Evolutionary conservation across 352 stramenopile genomes (phyloP), one percentile per base, ranked within the genome.

Genomic region (Phytophthora rubi): DNA sequence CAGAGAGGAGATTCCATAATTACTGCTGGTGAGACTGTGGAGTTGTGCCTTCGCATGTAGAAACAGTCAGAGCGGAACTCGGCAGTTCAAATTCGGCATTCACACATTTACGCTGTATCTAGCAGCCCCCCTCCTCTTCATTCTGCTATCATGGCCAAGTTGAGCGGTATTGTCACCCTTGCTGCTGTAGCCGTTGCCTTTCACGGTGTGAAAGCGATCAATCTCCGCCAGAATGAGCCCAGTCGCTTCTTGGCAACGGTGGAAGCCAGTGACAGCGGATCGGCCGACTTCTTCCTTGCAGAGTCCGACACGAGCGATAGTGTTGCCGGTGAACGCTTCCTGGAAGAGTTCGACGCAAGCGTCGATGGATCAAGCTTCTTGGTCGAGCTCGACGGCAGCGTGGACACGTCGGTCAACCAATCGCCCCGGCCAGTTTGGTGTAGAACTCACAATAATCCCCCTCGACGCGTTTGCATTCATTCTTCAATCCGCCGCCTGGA

Each of bases 221-320:
- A 70, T n/a, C 37, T 74, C 18, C 60, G 67, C 32, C 53, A 62
- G 7, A 18, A 64, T 28, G 44, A 64, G 12, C 37, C 26, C 6
- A n/a, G 13, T 13, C 66, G 53, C 0, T 16, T 49, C 28, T 64
- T 73, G 33, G 16, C 32, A n/a, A 47, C 15, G 32, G 35, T 49
- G 13, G 53, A 69, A 15, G 18, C 45, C 16, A 65, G 47, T 23
- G 66, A 69, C n/a, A 69, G 53, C 16, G 59, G n/a, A 13, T 68
- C 65, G 18, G 39, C 8, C 15, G 59, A 68, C 28, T 63, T 71
- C 39, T 6, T 71, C 12, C 23, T 39, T 23, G 48, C 15, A 18
- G 39, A 61, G 48, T 8, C 21, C 18, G 39, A 59, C 47, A 13
- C 63, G 56, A 60, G 63, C n/a, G 55, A 65, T 35, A 59, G 62